These are phyloP conservation scores for Fusarium dlaminii DNA, from an alignment of 2,329 filamentous ascomycete genomes.

Conservation along the genomic window DNA sequence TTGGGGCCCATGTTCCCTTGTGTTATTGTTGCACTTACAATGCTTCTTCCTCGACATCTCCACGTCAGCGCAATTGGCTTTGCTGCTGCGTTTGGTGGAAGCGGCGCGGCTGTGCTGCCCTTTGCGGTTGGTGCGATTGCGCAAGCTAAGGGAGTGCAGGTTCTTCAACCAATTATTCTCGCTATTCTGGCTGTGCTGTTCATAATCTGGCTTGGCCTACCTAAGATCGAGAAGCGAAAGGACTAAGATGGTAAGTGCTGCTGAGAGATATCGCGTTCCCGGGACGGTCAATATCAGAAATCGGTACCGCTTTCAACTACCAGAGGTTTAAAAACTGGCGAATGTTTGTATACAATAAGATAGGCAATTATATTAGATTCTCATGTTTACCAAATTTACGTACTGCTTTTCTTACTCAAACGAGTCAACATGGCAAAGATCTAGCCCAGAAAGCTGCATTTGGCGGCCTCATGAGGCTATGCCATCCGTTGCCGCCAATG, in stretches of 20 bases:
- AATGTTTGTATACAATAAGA: not conserved
- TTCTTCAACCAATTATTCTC: slow-evolving; percentile 65
- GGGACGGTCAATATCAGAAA: not conserved
- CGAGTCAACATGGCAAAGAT: not conserved
- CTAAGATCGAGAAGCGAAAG: slow-evolving; percentile 52
- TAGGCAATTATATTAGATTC: too few species aligned
- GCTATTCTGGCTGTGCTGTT: slow-evolving; percentile 58
- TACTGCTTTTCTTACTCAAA: not conserved
- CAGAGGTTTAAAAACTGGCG: too few species aligned
- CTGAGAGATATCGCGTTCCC: not conserved
- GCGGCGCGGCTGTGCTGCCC: slow-evolving; percentile 72
- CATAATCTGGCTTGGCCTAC: slow-evolving; percentile 57
- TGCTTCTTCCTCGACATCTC: slow-evolving; percentile 72
- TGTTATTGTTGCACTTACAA: slow-evolving; percentile 75
- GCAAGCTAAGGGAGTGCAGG: slow-evolving; percentile 62
- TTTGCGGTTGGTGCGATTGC: slow-evolving; percentile 74
- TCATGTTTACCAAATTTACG: rapidly evolving
- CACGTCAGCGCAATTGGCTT: slow-evolving; percentile 83
- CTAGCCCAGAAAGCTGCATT: too few species aligned
- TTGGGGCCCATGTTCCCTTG: slow-evolving; percentile 81
- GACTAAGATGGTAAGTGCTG: slow-evolving; percentile 36
- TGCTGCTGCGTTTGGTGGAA: slow-evolving; percentile 77
- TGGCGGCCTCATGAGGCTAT: not conserved
- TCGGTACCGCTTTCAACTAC: too few species aligned
- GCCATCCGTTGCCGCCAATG: not conserved